Percentiles rank a stretch among this genome's conserved stretches.
These are phyloP conservation scores for Lophium mytilinum DNA, from an alignment of 495 filamentous ascomycete genomes.

Conservation along the genomic window DNA sequence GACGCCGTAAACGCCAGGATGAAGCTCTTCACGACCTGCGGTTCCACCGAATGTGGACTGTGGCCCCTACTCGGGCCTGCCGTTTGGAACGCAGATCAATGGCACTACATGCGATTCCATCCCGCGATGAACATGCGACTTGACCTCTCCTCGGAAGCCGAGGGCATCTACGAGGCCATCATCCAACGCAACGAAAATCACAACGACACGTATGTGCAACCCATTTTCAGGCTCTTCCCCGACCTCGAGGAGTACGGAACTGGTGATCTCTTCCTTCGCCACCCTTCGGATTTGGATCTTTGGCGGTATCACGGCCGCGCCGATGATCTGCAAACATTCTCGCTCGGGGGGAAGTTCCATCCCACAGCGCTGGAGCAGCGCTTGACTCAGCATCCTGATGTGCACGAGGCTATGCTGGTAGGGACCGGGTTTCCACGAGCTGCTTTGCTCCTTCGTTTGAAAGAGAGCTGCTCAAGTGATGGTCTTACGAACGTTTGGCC, in stretches of 20 bases:
- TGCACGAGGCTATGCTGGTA: background rate
- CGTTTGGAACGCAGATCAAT: background rate
- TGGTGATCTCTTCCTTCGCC: background rate
- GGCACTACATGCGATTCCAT: background rate
- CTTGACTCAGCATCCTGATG: background rate
- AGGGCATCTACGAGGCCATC: background rate
- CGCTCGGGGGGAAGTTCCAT: background rate
- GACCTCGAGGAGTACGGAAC: background rate
- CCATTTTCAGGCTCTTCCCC: background rate
- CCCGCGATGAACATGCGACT: background rate
- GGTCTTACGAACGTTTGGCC: too few relatives aligned
- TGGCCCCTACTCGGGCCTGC: background rate
- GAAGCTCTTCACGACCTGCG: background rate
- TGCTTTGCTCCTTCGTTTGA: background rate
- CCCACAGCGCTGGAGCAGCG: background rate
- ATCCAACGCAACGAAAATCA: background rate
- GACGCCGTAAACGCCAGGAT: background rate
- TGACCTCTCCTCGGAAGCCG: background rate
- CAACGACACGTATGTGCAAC: background rate
- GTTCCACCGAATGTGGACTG: background rate
- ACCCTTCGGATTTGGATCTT: background rate
- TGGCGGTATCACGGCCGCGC: constrained; percentile 1
- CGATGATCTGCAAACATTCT: constrained; percentile 4
- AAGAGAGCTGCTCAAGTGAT: too few relatives aligned
- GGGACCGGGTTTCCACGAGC: background rate